Evolutionary conservation across 805 yeast species (phyloP).

Genomic region (Candida silvicultrix): DNA sequence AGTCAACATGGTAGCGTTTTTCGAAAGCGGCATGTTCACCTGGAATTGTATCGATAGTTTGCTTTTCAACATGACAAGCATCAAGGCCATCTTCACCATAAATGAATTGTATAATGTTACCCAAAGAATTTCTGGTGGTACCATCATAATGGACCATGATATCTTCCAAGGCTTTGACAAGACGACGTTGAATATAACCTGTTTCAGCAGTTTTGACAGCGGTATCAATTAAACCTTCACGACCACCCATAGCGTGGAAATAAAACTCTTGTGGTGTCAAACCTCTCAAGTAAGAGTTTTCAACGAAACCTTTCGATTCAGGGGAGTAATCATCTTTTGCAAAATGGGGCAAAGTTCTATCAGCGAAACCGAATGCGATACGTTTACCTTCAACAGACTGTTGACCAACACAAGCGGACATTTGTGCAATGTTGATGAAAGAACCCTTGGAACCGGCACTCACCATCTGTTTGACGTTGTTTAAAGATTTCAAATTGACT

Average conservation of each 20-base stretch:
- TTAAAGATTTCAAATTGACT: slow-evolving; percentile 86
- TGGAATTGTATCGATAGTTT: slow-evolving; percentile 90
- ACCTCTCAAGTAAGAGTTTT: slow-evolving; percentile 95
- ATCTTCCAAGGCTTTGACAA: slow-evolving; percentile 94
- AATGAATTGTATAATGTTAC: slow-evolving; percentile 91
- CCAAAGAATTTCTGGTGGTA: slow-evolving; percentile 95
- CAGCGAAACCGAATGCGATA: slow-evolving; percentile 95
- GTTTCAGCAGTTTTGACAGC: slow-evolving; percentile 99
- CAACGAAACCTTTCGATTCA: slow-evolving; percentile 96
- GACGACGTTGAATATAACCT: slow-evolving; percentile 97
- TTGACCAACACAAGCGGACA: slow-evolving; percentile 99
- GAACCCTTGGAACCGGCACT: slow-evolving; percentile 99
- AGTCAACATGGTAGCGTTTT: slow-evolving; percentile 77
- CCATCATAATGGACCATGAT: slow-evolving; percentile 98
- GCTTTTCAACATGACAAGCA: slow-evolving; percentile 97
- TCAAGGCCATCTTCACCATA: slow-evolving; percentile 99
- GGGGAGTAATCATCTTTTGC: slow-evolving; percentile 98
- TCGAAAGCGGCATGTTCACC: slow-evolving; percentile 85
- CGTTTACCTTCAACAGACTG: slow-evolving; percentile 99
- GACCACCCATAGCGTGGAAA: slow-evolving; percentile 99
- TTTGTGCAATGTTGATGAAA: slow-evolving; percentile 95
- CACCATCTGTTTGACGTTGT: slow-evolving; percentile 98
- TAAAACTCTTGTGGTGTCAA: slow-evolving; percentile 98
- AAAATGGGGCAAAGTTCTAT: slow-evolving; percentile 95
- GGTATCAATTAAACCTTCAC: slow-evolving; percentile 99